These are phyloP conservation scores for Hermanozyma aechmeae DNA, from an alignment of 805 yeast species.

Conservation along the genomic window DNA sequence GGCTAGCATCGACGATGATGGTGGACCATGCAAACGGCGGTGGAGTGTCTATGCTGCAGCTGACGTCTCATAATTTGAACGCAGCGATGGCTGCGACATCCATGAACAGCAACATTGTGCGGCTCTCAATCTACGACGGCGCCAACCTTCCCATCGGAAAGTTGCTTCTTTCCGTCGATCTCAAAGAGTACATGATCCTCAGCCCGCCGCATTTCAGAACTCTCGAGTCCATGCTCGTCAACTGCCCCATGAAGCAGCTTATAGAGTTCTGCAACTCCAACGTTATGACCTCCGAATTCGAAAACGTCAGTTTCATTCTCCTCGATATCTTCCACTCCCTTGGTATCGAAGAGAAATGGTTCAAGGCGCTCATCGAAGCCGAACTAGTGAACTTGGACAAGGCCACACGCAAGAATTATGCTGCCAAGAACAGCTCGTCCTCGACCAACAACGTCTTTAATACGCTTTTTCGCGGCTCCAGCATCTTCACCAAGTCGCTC, in stretches of 20 bases:
- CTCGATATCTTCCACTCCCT: conserved; percentile 69
- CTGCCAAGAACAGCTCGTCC: conserved; percentile 16
- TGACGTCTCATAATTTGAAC: conserved; percentile 3
- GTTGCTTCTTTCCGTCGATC: conserved; percentile 40
- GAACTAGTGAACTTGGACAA: conserved; percentile 49
- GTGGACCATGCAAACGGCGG: conserved; percentile 13
- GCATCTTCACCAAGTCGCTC: conserved; percentile 71
- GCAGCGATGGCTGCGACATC: conserved; percentile 6
- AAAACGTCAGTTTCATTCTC: conserved; percentile 47
- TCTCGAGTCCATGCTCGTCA: conserved; percentile 51
- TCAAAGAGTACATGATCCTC: conserved; percentile 48
- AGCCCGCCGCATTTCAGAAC: conserved; percentile 51
- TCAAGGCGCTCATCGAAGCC: conserved; percentile 53
- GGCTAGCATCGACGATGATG: conserved; percentile 25
- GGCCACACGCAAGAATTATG: conserved; percentile 33
- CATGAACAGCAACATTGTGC: conserved; percentile 24
- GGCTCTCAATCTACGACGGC: conserved; percentile 36
- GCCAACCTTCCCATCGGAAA: conserved; percentile 46
- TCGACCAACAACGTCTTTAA: conserved; percentile 40
- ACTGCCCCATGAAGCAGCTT: conserved; percentile 44
- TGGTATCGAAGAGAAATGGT: conserved; percentile 64
- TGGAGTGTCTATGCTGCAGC: conserved; percentile 5
- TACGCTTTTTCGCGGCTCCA: conserved; percentile 75
- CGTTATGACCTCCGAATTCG: conserved; percentile 36
- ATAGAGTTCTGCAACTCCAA: conserved; percentile 36